Evolutionary conservation across 2,329 filamentous ascomycete genomes (phyloP), one percentile per base, ranked within the genome.

Genomic region (Biscogniauxia marginata): DNA sequence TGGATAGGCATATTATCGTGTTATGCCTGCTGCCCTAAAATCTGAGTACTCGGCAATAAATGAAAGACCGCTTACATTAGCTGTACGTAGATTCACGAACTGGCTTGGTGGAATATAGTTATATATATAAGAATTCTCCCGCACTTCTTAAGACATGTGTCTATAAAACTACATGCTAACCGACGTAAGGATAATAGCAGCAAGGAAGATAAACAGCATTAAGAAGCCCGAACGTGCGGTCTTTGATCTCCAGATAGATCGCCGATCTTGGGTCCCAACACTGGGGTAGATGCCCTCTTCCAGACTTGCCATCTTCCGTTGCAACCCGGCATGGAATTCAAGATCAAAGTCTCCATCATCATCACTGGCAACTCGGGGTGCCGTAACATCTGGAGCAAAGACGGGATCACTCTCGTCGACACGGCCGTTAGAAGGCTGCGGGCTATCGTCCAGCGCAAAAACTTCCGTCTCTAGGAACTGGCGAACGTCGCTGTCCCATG

Each of bases 371-470:
- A 19, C 24, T n/a, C n/a, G n/a, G n/a, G 30, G 9, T 13, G 11
- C 30, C 30, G 30, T 13, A 11, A 13, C 8, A 11, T 8, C 30
- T 34, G 30, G 11, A 19, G 20, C 11, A 3, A 49, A 16, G 25
- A 46, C 8, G 34, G 47, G 52, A 46, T 50, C 52, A 20, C n/a
- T 16, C 47, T 54, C 46, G 30, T 54, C 52, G 19, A 54, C 52
- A 11, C 23, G 11, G 30, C 46, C 50, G 21, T 54, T 48, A 19
- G 52, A 50, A 44, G 44, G 44, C 9, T 25, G 23, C 8, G 52
- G 46, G 13, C 46, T 20, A 20, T 50, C 19, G 30, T 54, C 52
- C 21, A 54, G 22, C 16, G 47, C 52, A 30, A 54, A 50, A 43
- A 54, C 34, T 19, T 54, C 47, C 25, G 46, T 50, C 34, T 39